Percentiles rank a stretch among this genome's conserved stretches.
Conservation (phyloP, 768 basidiomycete species). For the Russula compacta region DNA sequence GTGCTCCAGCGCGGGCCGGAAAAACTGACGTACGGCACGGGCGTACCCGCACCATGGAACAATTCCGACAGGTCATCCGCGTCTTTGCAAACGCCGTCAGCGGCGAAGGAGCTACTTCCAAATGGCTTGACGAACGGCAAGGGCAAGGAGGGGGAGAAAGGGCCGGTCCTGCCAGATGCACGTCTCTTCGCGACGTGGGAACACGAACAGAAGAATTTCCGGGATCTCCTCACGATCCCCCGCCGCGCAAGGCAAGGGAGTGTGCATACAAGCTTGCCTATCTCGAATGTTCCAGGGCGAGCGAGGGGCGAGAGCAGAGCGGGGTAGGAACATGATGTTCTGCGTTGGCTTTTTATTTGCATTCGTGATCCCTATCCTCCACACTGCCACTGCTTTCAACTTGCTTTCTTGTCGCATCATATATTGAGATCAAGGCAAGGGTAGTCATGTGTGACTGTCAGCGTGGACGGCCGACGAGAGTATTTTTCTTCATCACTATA, state of each 20-base stretch:
- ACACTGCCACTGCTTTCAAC: conserved; percentile 10
- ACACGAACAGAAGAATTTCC: conserved; percentile 36
- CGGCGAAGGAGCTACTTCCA: conserved; percentile 18
- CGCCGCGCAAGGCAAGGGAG: conserved; percentile 22
- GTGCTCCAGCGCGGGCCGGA: conserved; percentile 43
- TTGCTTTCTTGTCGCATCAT: conserved; percentile 3
- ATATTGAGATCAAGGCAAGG: neutral
- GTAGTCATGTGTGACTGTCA: neutral
- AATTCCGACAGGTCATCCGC: conserved; percentile 29
- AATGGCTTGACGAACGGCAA: conserved; percentile 25
- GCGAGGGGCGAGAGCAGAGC: conserved; percentile 17
- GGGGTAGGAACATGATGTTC: conserved; percentile 8
- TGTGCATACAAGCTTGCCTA: conserved; percentile 12
- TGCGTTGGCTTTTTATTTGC: neutral
- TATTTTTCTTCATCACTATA: conserved; percentile 9
- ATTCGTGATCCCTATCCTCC: conserved; percentile 1
- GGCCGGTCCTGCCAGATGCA: conserved; percentile 36
- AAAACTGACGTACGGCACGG: conserved; percentile 35
- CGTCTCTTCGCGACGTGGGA: conserved; percentile 44
- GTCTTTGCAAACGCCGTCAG: conserved; percentile 18
- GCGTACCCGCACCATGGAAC: conserved; percentile 39
- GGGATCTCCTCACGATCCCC: conserved; percentile 29
- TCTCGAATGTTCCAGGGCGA: conserved; percentile 9
- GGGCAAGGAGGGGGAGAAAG: conserved; percentile 21
- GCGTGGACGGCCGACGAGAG: neutral